Evolutionary conservation across 2,329 filamentous ascomycete genomes (phyloP), one percentile per base, ranked within the genome.

Genomic region (Fusarium sp.): DNA sequence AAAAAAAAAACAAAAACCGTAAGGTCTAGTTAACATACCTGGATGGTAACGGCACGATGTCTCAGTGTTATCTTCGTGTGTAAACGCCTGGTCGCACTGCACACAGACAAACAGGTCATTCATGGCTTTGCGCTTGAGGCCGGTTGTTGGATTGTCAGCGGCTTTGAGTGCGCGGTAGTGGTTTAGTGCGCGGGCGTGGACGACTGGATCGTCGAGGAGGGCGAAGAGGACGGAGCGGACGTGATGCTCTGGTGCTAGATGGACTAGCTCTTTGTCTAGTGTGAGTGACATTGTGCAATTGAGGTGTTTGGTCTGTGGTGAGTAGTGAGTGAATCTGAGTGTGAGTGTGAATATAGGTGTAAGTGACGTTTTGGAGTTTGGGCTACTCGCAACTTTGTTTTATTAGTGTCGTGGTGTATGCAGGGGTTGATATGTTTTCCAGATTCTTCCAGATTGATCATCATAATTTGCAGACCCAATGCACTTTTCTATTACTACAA

Each of bases 171-270:
- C 31, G 10, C 33, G 24, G 9, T 63, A 57, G 48, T 70, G 59
- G 29, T 62, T 38, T 1, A 63, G 46, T 0, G 66, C 70, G 21
- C 50, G 41, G 21, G 16, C 10, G 29, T 29, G 41, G 16, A 66
- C 69, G 0, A 6, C 11, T 1, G 3, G 2, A 23, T 66, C 60
- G 15, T 60, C 46, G 37, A 73, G 74, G 12, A 74, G 57, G 3
- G 60, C 56, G 24, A 60, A 44, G 11, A 75, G 69, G 18, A 72
- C 61, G 24, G 67, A 57, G 5, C 69, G 73, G 18, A 74, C 15
- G 4, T 63, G 52, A 2, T 65, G 44, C 11, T 73, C 65, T 29
- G 68, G 65, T 2, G 71, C 72, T 11, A 26, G 37, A 12, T 26
- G 59, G 20, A 35, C 38, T 43, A 64, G 46, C 41, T 65, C 61